Evolutionary conservation across 129 eudicot genomes (phyloP), one percentile per base, ranked within the genome.

Genomic region (Solidago caesia): DNA sequence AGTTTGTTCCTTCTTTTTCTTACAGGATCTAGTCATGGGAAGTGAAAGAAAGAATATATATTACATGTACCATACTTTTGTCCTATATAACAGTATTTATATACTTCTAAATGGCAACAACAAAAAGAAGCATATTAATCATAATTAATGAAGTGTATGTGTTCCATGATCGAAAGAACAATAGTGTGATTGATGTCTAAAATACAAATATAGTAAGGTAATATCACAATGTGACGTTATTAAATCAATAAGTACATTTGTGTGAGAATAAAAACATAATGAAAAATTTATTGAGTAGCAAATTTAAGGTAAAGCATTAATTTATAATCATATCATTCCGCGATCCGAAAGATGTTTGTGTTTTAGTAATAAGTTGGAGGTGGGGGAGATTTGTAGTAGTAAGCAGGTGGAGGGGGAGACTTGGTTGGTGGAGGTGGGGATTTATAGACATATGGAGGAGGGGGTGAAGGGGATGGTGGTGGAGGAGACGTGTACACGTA

Each of bases 321-420:
- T 11, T 16, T 27, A 71, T 53, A 29, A 43, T 5, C 53, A 12
- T 41, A 70, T 16, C 65, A 11, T 43, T 25, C 26, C 0, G 26
- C 3, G 64, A 64, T 10, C 41, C 52, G 6, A 3, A 41, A 39
- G 71, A 52, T 8, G 67, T 6, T 6, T 1, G 64, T n/a, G n/a
- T 26, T 71, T 44, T 79, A 79, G 47, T 53, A 63, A 69, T 39
- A 12, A 52, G 4, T 12, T 4, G 78, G 82, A 52, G 82, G 78
- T 42, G 82, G 82, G n/a, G 82, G 76, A 14, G 76, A 77, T 5
- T 25, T 69, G 44, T 68, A 77, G 70, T 77, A 77, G 75, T 77
- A 77, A 46, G 49, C 3, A 0, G 75, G 75, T 8, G 72, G 82
- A 5, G 66, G 79, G 2, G 79, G 79, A 16, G 66, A 80, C 44